Conservation (phyloP, 1,139 yeast species). For the Suzukiozyma palmioleophila region DNA sequence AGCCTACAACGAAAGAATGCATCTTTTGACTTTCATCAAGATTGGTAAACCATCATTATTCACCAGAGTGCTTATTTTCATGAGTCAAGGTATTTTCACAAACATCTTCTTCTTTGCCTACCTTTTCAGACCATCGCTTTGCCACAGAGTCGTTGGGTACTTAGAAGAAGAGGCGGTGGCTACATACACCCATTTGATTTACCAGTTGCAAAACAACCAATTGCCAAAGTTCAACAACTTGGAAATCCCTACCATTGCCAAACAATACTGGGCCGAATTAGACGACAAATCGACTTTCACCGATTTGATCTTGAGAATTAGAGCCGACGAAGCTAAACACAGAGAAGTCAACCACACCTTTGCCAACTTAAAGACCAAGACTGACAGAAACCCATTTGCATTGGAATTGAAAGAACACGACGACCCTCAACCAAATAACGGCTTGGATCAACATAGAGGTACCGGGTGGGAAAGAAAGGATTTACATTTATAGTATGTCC, state of each 20-base stretch:
- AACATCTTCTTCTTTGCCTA: constrained; percentile 62
- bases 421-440: constrained; percentile 54
- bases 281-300: constrained; percentile 48
- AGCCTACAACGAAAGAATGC: constrained; percentile 80
- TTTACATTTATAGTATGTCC: constrained; percentile 14
- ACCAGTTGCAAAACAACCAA: constrained; percentile 52
- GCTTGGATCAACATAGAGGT: constrained; percentile 42
- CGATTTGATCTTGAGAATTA: constrained; percentile 55
- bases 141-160: constrained; percentile 77
- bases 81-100: constrained; percentile 72
- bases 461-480: constrained; percentile 68
- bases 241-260: constrained; percentile 55
- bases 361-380: constrained; percentile 53
- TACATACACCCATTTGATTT: constrained; percentile 60
- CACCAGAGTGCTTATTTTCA: constrained; percentile 51
- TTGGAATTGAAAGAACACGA: constrained; percentile 32
- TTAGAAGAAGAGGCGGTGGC: constrained; percentile 76
- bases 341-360: constrained; percentile 75
- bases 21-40: constrained; percentile 63
- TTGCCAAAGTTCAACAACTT: constrained; percentile 45
- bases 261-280: constrained; percentile 57
- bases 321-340: constrained; percentile 70
- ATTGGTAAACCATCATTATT: constrained; percentile 62
- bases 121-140: constrained; percentile 55
- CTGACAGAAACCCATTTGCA: constrained; percentile 69